Evolutionary conservation across 176 grass and related monocot species (phyloP), one percentile per base, ranked within the genome.

Genomic region (Elaeis guineensis): DNA sequence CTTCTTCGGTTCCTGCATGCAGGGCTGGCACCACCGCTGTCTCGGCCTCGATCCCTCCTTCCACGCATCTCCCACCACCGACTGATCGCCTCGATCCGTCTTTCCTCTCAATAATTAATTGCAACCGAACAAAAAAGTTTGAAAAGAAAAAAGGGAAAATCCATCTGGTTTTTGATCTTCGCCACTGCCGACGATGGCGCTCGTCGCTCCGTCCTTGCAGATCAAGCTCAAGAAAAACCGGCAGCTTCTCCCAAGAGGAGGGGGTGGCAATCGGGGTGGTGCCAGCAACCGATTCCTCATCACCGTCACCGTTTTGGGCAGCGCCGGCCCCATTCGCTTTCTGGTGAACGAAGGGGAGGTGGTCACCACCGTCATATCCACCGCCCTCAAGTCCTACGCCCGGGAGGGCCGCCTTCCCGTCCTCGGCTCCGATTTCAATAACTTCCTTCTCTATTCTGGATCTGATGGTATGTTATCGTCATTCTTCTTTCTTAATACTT

Each of bases 11-110:
- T 79, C 69, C 55, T 90, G 82, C 87, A 90, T 90, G 87, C 82
- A 86, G 82, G 87, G 87, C 67, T 90, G 87, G 87, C 67, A 90
- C 87, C 77, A 86, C 87, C 82, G 87, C 61, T 90, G 87, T 64
- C 80, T 82, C 82, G 87, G 87, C 60, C 72, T 90, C 51, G 87
- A 86, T 62, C 87, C 87, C 49, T 35, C 6, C 0, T 22, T 44
- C 35, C 35, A 44, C 11, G 12, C 4, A 5, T 25, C 18, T 62
- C 14, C 5, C 0, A 0, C 21, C 52, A 61, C 69, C 16, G 57
- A 44, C 58, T 63, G 9, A 44, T 2, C 7, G 35, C 35, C 5
- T 17, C 25, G 35, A 5, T 18, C 28, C 7, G 25, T 54, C 5
- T 5, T 29, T 23, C 9, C 28, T 66, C 35, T 44, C 35, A 2